These are phyloP conservation scores for Omphalotus olearius DNA, from an alignment of 1,284 basidiomycete species.

Conservation along the genomic window DNA sequence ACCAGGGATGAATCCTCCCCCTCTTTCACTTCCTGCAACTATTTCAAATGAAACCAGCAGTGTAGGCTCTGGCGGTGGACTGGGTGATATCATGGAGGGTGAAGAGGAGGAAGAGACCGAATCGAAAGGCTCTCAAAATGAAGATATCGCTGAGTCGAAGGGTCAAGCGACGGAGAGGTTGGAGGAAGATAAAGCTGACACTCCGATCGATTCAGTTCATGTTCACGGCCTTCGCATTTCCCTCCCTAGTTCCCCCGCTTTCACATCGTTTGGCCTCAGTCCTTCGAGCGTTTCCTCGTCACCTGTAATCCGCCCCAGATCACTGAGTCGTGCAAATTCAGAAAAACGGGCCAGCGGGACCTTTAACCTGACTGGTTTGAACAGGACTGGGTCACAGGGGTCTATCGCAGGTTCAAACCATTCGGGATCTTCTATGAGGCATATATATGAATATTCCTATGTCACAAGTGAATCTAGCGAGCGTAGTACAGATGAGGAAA, in stretches of 20 bases:
- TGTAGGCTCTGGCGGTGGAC: constrained; percentile 27
- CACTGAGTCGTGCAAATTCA: constrained; percentile 3
- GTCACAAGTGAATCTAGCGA: neutral
- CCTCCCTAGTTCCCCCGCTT: constrained; percentile 24
- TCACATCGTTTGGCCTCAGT: constrained; percentile 8
- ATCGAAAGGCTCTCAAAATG: constrained; percentile 21
- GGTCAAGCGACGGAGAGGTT: constrained; percentile 16
- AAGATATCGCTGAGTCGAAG: constrained; percentile 8
- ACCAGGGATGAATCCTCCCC: constrained; percentile 25
- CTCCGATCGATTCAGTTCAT: constrained; percentile 32
- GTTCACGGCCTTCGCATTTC: constrained; percentile 61
- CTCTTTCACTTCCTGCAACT: constrained; percentile 31
- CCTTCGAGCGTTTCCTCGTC: neutral
- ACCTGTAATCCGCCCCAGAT: neutral
- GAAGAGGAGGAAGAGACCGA: constrained; percentile 48
- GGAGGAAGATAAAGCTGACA: constrained; percentile 14
- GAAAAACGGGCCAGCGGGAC: neutral
- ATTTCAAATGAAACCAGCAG: constrained; percentile 16
- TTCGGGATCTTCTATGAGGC: too few species aligned
- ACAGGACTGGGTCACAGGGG: constrained; percentile 11
- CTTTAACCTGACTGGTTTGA: constrained; percentile 2
- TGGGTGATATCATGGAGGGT: constrained; percentile 53
- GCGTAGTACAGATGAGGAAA: neutral
- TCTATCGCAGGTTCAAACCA: constrained; percentile 1
- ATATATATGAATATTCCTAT: neutral